phyloP scores from a whole-genome alignment of 2,329 filamentous ascomycete genomes.

The Alternaria sp. region DNA sequence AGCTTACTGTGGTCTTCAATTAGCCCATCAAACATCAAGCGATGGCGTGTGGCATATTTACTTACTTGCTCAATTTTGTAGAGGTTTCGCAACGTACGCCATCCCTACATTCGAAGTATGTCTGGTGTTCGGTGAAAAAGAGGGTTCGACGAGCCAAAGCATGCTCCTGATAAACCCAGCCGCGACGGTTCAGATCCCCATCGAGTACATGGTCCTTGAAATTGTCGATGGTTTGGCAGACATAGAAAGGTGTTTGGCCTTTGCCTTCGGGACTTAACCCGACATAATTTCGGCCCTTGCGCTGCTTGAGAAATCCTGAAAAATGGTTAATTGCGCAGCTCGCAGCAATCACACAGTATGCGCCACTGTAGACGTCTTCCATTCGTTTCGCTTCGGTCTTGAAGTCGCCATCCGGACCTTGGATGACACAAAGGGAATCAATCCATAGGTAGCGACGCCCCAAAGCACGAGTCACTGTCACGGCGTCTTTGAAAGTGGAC shows the following conservation, averaged over 20 bases:
- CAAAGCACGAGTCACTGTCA: slow-evolving; percentile 25
- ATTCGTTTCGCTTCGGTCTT: slow-evolving; percentile 28
- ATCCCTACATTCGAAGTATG: slow-evolving; percentile 37
- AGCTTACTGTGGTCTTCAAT: slow-evolving; percentile 18
- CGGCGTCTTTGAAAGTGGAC: slow-evolving; percentile 30
- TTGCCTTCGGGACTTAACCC: neutral
- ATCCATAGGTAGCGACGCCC: slow-evolving; percentile 38
- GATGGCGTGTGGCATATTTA: neutral
- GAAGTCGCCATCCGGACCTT: slow-evolving; percentile 33
- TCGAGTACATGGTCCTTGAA: slow-evolving; percentile 31
- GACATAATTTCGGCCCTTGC: neutral
- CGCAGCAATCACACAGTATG: slow-evolving; percentile 33
- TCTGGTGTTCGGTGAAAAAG: slow-evolving; percentile 35
- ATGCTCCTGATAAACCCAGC: slow-evolving; percentile 40
- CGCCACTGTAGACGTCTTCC: slow-evolving; percentile 35
- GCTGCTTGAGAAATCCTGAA: slow-evolving; percentile 21
- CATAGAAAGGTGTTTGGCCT: neutral
- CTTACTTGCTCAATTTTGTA: slow-evolving; percentile 27
- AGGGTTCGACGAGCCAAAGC: slow-evolving; percentile 37
- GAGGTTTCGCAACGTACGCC: slow-evolving; percentile 33
- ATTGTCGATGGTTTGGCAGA: slow-evolving; percentile 33
- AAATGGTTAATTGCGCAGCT: slow-evolving; percentile 19
- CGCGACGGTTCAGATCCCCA: slow-evolving; percentile 27
- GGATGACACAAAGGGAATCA: slow-evolving; percentile 38
- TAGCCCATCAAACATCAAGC: neutral